Percentiles rank a stretch among this genome's conserved stretches.
These are phyloP conservation scores for Emergomyces pasteurianus DNA, from an alignment of 2,329 filamentous ascomycete genomes.

Conservation along the genomic window DNA sequence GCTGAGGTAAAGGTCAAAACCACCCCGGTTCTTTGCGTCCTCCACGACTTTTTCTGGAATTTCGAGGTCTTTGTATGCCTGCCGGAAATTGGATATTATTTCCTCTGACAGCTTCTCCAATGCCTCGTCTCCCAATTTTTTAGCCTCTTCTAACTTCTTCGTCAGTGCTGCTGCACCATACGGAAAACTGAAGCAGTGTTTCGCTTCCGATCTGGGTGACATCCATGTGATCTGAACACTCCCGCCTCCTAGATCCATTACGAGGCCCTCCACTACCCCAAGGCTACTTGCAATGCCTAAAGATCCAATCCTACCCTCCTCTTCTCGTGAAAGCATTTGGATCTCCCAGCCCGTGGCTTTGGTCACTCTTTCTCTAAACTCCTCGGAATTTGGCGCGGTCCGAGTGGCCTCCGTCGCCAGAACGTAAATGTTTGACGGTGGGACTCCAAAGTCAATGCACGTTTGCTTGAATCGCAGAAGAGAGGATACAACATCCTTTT, in stretches of 20 bases:
- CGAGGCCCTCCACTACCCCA: conserved; percentile 57
- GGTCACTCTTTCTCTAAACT: conserved; percentile 55
- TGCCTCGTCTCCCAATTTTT: conserved; percentile 31
- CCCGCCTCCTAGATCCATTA: conserved; percentile 77
- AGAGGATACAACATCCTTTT: conserved; percentile 52
- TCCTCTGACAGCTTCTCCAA: conserved; percentile 40
- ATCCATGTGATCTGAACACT: conserved; percentile 62
- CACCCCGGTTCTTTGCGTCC: conserved; percentile 32
- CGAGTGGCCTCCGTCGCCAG: conserved; percentile 85
- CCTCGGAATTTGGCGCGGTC: conserved; percentile 59
- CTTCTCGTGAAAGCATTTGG: conserved; percentile 60
- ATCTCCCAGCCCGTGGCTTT: conserved; percentile 55
- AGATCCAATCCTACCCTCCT: conserved; percentile 73
- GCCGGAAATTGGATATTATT: conserved; percentile 46
- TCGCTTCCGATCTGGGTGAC: conserved; percentile 39
- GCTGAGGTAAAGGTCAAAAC: conserved; percentile 67
- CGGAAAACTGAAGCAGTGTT: conserved; percentile 52
- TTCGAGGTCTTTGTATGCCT: conserved; percentile 46
- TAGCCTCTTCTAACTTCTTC: conserved; percentile 39
- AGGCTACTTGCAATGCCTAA: conserved; percentile 72
- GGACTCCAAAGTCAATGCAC: conserved; percentile 59
- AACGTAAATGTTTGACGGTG: conserved; percentile 51
- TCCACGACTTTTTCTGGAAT: conserved; percentile 43
- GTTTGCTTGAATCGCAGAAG: conserved; percentile 60
- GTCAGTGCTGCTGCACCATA: conserved; percentile 59